Percentiles rank a stretch among this genome's conserved stretches.
phyloP scores from a whole-genome alignment of 345 rosid genomes.

The Hibiscus syriacus region DNA sequence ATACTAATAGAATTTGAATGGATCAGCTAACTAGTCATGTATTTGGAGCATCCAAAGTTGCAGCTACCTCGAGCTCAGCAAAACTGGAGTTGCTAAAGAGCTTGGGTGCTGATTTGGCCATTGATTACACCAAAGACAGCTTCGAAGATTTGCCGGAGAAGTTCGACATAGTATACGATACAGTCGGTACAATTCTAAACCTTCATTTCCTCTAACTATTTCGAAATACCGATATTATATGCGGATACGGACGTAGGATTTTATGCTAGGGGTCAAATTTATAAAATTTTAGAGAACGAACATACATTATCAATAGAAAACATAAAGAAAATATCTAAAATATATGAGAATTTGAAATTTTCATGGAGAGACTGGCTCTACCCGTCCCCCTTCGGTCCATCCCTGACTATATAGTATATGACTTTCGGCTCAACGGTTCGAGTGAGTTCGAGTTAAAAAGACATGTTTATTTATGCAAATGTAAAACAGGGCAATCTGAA shows the following conservation, averaged over 20 bases:
- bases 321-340: no score
- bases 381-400: no score
- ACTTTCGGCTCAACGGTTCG: background rate
- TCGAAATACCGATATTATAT: background rate
- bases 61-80: slow-evolving; percentile 77
- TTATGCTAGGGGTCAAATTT: no score
- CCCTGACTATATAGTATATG: background rate
- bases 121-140: slow-evolving; percentile 84
- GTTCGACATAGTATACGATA: slow-evolving; percentile 73
- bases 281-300: no score
- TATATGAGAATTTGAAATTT: no score
- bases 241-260: no score
- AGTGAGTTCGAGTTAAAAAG: background rate
- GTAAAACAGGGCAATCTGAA: slow-evolving; percentile 65
- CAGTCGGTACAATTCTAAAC: slow-evolving; percentile 49
- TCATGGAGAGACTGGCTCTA: no score
- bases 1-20: background rate
- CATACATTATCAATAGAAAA: no score
- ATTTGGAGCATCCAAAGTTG: slow-evolving; percentile 76
- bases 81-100: slow-evolving; percentile 64
- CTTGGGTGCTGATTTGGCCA: slow-evolving; percentile 78
- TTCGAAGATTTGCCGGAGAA: slow-evolving; percentile 79
- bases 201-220: background rate
- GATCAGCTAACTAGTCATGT: slow-evolving; percentile 79
- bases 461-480: background rate